These are phyloP conservation scores for Physcia stellaris DNA, from an alignment of 495 filamentous ascomycete genomes.

Conservation along the genomic window DNA sequence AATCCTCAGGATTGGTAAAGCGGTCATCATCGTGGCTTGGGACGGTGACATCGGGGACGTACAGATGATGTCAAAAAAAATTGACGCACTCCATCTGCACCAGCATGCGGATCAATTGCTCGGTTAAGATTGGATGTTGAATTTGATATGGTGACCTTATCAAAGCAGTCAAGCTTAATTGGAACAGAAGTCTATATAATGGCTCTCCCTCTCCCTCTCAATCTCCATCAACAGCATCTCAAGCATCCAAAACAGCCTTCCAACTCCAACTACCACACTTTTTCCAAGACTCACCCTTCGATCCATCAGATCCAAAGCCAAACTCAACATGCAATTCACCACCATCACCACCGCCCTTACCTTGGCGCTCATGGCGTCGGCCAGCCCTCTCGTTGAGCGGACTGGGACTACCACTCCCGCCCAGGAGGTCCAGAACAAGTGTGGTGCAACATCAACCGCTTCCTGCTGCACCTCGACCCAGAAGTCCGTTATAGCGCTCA, in stretches of 20 bases:
- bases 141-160: not conserved
- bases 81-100: no score
- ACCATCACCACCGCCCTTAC: constrained; percentile 6
- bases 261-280: not conserved
- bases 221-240: constrained; percentile 3
- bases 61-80: no score
- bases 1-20: no score
- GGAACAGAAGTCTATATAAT: constrained; percentile 2
- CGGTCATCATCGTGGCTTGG: no score
- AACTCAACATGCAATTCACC: constrained; percentile 8
- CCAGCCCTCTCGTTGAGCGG: not conserved
- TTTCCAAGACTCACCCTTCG: not conserved
- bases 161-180: not conserved
- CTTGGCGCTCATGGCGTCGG: constrained; percentile 4
- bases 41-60: no score
- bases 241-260: constrained; percentile 1
- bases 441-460: not conserved
- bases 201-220: not conserved
- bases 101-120: no score
- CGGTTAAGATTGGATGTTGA: no score
- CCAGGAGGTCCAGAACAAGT: not conserved
- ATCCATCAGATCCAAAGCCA: not conserved
- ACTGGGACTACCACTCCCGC: not conserved
- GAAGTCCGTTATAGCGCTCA: not conserved
- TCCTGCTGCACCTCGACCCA: not conserved